Evolutionary conservation across 306 rosid genomes (phyloP), one percentile per base, ranked within the genome.

Genomic region (Astragalus membranaceus): DNA sequence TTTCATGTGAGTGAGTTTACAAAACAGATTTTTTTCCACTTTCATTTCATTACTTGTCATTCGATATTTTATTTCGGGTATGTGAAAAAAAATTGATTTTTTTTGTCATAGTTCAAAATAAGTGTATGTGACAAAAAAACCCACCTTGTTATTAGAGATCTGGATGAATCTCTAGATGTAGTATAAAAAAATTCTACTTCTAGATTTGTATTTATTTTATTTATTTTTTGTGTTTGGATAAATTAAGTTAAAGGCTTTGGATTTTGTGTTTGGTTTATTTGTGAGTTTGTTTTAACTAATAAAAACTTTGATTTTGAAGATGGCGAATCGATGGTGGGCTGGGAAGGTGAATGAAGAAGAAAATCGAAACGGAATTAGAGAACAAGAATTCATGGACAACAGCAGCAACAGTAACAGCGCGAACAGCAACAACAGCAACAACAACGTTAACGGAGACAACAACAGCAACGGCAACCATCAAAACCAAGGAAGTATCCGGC

Each of bases 251-350:
- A 20, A 20, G 23, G 2, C 23, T 0, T 20, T 20, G 23, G 23
- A 0, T 20, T 20, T 20, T 20, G 23, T 20, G 23, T 2, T 20
- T 20, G 23, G 23, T 20, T 20, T 20, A 20, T 20, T 20, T 20
- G 2, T 20, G 1, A 20, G n/a, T 20, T 20, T 20, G 23, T 20
- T 20, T 20, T 20, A 20, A 20, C 23, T 0, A 20, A 20, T 0
- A 20, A 20, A 20, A 20, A 20, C 23, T 42, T 14, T 3, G 16
- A 0, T 75, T 10, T 48, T 33, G 26, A 68, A 43, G 10, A 88
- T 88, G 98, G 81, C 97, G 65, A 87, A 83, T 80, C 80, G 88
- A 3, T 94, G 97, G 98, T 85, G 98, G 97, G 81, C 85, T 32
- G 96, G 85, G 51, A 5, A 15, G 81, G 10, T 88, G 16, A 5